phyloP scores from a whole-genome alignment of 345 rosid genomes.

The Litchi chinensis region DNA sequence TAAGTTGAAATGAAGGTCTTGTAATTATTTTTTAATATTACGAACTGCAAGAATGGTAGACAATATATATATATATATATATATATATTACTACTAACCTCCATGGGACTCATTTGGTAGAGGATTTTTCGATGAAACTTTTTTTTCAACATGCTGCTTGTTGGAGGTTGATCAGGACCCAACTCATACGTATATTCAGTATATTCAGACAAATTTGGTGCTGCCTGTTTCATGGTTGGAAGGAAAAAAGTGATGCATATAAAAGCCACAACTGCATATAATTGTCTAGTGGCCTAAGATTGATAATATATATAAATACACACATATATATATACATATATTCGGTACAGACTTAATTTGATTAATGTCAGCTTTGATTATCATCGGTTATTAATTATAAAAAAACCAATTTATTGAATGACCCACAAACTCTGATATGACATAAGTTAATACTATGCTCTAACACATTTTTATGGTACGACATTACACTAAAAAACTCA shows the following conservation, averaged over 20 bases:
- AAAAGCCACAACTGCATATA: background rate
- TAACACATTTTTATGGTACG: no score
- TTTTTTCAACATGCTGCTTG: constrained; percentile 37
- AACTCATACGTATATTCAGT: constrained; percentile 30
- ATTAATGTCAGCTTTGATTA: no score
- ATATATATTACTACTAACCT: constrained; percentile 17
- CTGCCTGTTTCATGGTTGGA: background rate
- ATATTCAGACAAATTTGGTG: background rate
- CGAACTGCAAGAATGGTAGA: background rate
- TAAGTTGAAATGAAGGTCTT: no score
- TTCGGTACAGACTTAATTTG: no score
- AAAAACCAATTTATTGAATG: no score
- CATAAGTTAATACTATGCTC: no score
- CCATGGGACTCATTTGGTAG: constrained; percentile 39
- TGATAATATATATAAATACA: background rate
- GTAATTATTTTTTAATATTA: no score
- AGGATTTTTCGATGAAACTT: constrained; percentile 29
- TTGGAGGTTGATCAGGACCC: constrained; percentile 39
- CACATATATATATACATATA: background rate
- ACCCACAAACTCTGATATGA: no score
- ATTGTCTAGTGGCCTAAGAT: background rate
- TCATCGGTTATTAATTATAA: no score
- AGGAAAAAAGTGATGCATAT: background rate
- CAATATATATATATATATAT: background rate
- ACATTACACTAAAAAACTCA: no score